Base-by-base conservation (phyloP, 2,329 filamentous ascomycete genomes). In the Pseudocercospora pini-densiflorae region DNA sequence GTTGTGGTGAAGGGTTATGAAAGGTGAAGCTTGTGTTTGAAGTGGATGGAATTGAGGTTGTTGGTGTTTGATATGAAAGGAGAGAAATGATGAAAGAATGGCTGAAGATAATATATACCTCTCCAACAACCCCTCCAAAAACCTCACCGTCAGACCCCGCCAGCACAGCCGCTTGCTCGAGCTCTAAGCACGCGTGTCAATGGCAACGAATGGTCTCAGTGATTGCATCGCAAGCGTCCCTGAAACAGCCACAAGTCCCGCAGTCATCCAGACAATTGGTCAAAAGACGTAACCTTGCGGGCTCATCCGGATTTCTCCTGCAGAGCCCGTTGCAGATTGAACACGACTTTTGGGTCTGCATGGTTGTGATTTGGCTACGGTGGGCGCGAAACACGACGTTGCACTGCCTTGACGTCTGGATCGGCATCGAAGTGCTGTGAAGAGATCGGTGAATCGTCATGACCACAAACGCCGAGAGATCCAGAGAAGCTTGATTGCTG, bases 81-180 rank as follows among this genome's bases (percentile, higher is more conserved):
- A 61, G 19, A 66, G 47, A 27, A 61, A 21, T 45, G 16, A 24
- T 40, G 24, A 24, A 59, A 29, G 36, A 40, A 40, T 45, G 54
- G 40, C 29, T 12, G 27, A 54, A 59, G 33, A 57, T 5, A 61
- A 62, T 71, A 69, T 69, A 71, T 70, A 70, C 64, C 60, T 57
- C 57, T 62, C 59, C 12, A 45, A 3, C 10, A 23, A 58, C 62
- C 58, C 54, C 55, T 47, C 57, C 61, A 62, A 61, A 40, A 51
- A 16, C 31, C 27, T 57, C 36, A 33, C n/a, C 62, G 54, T 21
- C 33, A 63, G 55, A 27, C 61, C 62, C 64, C 60, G 47, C 43
- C 62, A 64, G 58, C 54, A 33, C 63, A 60, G 23, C 21, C 43
- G 49, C 47, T 61, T 51, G 60, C 58, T 59, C 51, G 58, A 49